Base-by-base conservation (phyloP, 441 rosid species). In the Gossypium laxum region DNA sequence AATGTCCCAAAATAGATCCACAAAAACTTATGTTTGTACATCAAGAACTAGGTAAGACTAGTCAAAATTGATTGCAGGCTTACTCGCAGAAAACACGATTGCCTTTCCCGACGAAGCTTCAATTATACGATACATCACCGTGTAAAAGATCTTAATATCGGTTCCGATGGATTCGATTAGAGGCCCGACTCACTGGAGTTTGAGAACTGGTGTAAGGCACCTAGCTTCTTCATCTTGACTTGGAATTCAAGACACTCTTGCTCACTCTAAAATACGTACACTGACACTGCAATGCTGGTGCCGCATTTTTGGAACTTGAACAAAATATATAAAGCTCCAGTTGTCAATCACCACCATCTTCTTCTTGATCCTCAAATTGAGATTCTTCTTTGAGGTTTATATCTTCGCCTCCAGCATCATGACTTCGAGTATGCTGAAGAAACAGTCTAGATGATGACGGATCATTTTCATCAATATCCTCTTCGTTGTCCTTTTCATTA, bases 301-400 rank as follows among this genome's bases (percentile, higher is more conserved):
- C 66, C 30, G 43, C 55, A 47, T 41, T 21, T 5, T 14, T 1
- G 66, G 64, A 68, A 24, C 48, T 34, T 38, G 28, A 18, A 65
- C 43, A 26, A 50, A 51, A 70, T 52, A 19, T 52, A 18, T 14
- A 17, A 34, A 51, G 58, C 54, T 74, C 58, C 30, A 30, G 67
- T 72, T 48, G 43, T 77, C 79, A 73, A 48, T 93, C 97, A 21
- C 83, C 79, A 4, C 89, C 86, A 32, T 90, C 98, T 75, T 94
- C 98, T 76, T 94, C 98, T 76, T 88, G 93, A 81, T 94, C 98
- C 75, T 94, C 97, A 71, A 89, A 67, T 38, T 81, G 91, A 56
- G 86, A 78, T 81, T 91, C 96, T 79, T 93, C 98, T 79, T 88
- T 90, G 72, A 64, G 77, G 81, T 79, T 92, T 65, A 80, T 70